Base-by-base conservation (phyloP, 306 rosid genomes). In the Alnus glutinosa region DNA sequence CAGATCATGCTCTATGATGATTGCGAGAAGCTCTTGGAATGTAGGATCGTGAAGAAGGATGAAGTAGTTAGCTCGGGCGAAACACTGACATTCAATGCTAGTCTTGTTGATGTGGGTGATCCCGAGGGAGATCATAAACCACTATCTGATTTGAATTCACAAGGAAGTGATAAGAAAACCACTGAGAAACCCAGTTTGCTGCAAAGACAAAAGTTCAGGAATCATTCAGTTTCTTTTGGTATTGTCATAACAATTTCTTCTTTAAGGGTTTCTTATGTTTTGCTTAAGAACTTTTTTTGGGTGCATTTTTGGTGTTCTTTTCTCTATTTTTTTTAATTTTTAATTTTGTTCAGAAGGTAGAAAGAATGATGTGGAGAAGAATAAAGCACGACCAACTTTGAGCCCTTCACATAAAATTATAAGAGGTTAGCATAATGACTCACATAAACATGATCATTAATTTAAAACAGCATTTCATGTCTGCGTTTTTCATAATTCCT, bases 341-440 rank as follows among this genome's bases (percentile, higher is more conserved):
- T 19, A 61, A 74, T 67, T 36, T 28, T 61, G 78, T 46, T 47
- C 77, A 46, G 28, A 32, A 77, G 79, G 49, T 68, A 55, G 63
- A 52, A 81, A 66, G 77, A 54, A 15, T 9, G 82, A 74, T 59
- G 79, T 48, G 14, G 87, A 75, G 78, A 85, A 80, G 84, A 86
- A 66, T 32, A 81, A 67, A 66, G 48, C 55, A 19, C 79, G 8
- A 47, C 70, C 44, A 28, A 83, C 85, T 85, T 82, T 90, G 80
- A 95, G 97, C 83, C 96, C 98, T 1, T 92, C 97, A 5, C 95
- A 83, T n/a, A 87, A 83, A 80, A 80, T 95, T 46, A 95, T 95
- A 71, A 87, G 76, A 89, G 98, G 97, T 91, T 71, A 50, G 54
- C 57, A 46, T 73, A n/a, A 39, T 57, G 84, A 30, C 44, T 75